Conservation (phyloP, 2,329 filamentous ascomycete genomes). For the Neofusicoccum umdonicola region DNA sequence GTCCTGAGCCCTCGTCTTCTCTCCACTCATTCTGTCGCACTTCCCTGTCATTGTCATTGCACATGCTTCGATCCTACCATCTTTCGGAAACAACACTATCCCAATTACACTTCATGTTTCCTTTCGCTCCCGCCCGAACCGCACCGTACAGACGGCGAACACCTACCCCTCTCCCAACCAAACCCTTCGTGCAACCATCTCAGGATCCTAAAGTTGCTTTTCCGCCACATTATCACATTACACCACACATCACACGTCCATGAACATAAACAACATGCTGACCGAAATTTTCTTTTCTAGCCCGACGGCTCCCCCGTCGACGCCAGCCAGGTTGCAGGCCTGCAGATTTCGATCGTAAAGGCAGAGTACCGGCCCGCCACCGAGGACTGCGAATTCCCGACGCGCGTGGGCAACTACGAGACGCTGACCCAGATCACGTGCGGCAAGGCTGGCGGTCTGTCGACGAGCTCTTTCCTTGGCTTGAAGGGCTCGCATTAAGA, state of each 20-base stretch:
- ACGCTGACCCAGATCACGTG: constrained; percentile 26
- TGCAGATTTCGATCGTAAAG: constrained; percentile 41
- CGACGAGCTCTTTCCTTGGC: neutral
- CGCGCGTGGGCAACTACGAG: constrained; percentile 32
- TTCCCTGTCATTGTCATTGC: neutral
- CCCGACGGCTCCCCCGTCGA: constrained; percentile 37
- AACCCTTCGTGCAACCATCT: neutral
- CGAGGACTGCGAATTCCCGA: constrained; percentile 36
- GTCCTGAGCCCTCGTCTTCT: neutral
- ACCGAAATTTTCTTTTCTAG: constrained; percentile 23
- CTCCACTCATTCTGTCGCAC: neutral
- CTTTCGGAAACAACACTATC: neutral
- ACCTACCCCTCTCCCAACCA: neutral
- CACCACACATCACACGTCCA: neutral
- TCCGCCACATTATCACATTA: neutral
- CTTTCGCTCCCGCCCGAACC: neutral
- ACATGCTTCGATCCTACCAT: neutral
- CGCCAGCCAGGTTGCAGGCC: constrained; percentile 32
- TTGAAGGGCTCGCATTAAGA: neutral
- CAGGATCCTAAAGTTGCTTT: neutral
- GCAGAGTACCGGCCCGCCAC: constrained; percentile 38
- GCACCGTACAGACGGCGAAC: too few relatives aligned
- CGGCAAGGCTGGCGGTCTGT: constrained; percentile 23
- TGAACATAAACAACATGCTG: neutral
- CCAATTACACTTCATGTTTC: neutral